These are phyloP conservation scores for Jamesozyma piceae DNA, from an alignment of 805 yeast species.

Conservation along the genomic window DNA sequence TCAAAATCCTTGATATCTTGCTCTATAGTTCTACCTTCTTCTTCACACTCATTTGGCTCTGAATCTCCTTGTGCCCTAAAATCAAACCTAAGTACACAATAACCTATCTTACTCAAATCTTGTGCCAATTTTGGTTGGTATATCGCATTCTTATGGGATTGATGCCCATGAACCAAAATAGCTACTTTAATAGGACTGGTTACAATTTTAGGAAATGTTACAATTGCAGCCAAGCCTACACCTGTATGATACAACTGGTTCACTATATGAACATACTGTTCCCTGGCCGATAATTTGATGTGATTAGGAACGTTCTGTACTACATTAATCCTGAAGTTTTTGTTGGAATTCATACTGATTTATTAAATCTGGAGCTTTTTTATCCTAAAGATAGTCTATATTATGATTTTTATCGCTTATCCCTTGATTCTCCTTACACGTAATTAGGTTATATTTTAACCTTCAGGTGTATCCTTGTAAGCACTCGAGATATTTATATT, in stretches of 20 bases:
- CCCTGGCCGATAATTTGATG: slow-evolving; percentile 10
- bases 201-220: slow-evolving; percentile 3
- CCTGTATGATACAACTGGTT: neutral
- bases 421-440: no score
- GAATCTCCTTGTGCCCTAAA: slow-evolving; percentile 82
- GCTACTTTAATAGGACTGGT: slow-evolving; percentile 36
- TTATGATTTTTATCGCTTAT: no score
- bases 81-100: slow-evolving; percentile 66
- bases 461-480: no score
- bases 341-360: no score
- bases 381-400: no score
- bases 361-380: no score
- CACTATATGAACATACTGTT: slow-evolving; percentile 12
- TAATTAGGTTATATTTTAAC: no score
- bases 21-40: slow-evolving; percentile 45
- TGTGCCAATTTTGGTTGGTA: slow-evolving; percentile 60
- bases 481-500: no score
- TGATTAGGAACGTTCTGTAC: slow-evolving; percentile 9
- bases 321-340: no score
- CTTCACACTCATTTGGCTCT: slow-evolving; percentile 31
- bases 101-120: slow-evolving; percentile 51
- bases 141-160: slow-evolving; percentile 74
- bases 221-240: slow-evolving; percentile 4
- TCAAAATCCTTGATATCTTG: slow-evolving; percentile 67
- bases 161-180: slow-evolving; percentile 72